Conservation (phyloP, 2,329 filamentous ascomycete genomes). For the Colletotrichum zoysiae region DNA sequence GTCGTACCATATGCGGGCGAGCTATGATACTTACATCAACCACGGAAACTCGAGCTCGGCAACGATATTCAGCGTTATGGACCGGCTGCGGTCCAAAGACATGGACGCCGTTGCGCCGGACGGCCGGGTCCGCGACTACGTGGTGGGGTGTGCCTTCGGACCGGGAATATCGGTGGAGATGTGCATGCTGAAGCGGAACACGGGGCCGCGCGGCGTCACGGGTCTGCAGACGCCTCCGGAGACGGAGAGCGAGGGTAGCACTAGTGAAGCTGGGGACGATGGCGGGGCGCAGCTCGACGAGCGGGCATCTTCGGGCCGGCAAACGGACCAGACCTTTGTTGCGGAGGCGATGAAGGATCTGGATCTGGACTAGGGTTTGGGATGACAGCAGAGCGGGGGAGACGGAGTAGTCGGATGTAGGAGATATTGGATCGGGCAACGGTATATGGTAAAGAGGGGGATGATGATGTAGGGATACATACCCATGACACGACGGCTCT, state of each 20-base stretch:
- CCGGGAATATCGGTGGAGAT: conserved; percentile 78
- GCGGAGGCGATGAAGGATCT: conserved; percentile 43
- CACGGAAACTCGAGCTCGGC: conserved; percentile 78
- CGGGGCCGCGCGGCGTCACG: conserved; percentile 47
- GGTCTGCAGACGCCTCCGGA: conserved; percentile 66
- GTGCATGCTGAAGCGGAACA: conserved; percentile 70
- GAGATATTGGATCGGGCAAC: not conserved
- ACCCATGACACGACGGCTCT: conserved; percentile 30
- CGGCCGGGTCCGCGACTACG: conserved; percentile 64
- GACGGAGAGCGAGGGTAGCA: conserved; percentile 64
- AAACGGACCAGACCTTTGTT: conserved; percentile 42
- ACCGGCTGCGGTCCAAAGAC: conserved; percentile 69
- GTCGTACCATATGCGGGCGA: conserved; percentile 76
- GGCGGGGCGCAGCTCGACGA: conserved; percentile 33
- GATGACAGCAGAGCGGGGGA: not conserved
- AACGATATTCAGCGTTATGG: conserved; percentile 76
- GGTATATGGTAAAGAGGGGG: conserved; percentile 13
- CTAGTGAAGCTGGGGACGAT: conserved; percentile 56
- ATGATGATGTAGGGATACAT: conserved; percentile 16
- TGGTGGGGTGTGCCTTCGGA: conserved; percentile 78
- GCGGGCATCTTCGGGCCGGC: conserved; percentile 28
- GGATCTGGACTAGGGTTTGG: conserved; percentile 43
- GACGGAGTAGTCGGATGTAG: not conserved
- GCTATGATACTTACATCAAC: conserved; percentile 75
- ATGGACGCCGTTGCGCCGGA: conserved; percentile 69